Evolutionary conservation across 169 alveolate genomes (phyloP).

Genomic region (Theileria equi): DNA sequence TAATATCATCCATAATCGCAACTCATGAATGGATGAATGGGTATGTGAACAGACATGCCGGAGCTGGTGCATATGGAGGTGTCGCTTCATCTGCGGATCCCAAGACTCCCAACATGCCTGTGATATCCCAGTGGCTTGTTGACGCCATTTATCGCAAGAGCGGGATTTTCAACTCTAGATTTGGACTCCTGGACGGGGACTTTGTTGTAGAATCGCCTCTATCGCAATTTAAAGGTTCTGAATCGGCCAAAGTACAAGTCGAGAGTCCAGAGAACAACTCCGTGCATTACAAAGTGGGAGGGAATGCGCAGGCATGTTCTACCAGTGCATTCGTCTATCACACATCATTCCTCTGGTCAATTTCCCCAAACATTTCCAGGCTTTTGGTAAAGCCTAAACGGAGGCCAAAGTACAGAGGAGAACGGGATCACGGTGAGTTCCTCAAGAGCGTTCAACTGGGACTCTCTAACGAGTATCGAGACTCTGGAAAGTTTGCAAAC

Average conservation of each 20-base stretch:
- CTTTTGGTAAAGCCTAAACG: slow-evolving; percentile 58
- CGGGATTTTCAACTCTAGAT: slow-evolving; percentile 24
- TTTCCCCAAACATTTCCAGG: slow-evolving; percentile 61
- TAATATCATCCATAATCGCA: slow-evolving; percentile 64
- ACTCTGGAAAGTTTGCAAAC: no score
- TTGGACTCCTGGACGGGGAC: slow-evolving; percentile 43
- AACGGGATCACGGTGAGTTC: slow-evolving; percentile 63
- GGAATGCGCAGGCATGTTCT: slow-evolving; percentile 73
- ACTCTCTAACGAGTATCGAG: no score
- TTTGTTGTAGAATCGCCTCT: slow-evolving; percentile 31
- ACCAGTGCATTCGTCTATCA: slow-evolving; percentile 72
- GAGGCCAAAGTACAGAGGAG: slow-evolving; percentile 64
- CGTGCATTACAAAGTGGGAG: slow-evolving; percentile 66
- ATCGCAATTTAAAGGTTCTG: background rate
- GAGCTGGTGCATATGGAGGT: no score
- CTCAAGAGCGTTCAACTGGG: slow-evolving; percentile 1
- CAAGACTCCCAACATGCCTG: no score
- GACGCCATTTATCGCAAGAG: slow-evolving; percentile 11
- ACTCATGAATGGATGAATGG: slow-evolving; percentile 26
- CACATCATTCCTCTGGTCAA: slow-evolving; percentile 70
- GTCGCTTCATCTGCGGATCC: slow-evolving; percentile 17
- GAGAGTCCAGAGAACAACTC: background rate
- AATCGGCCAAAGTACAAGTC: background rate
- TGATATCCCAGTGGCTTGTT: slow-evolving; percentile 38
- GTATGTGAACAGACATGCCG: no score